Evolutionary conservation across 768 basidiomycete genomes (phyloP).

Genomic region (Calvatia gigantea): DNA sequence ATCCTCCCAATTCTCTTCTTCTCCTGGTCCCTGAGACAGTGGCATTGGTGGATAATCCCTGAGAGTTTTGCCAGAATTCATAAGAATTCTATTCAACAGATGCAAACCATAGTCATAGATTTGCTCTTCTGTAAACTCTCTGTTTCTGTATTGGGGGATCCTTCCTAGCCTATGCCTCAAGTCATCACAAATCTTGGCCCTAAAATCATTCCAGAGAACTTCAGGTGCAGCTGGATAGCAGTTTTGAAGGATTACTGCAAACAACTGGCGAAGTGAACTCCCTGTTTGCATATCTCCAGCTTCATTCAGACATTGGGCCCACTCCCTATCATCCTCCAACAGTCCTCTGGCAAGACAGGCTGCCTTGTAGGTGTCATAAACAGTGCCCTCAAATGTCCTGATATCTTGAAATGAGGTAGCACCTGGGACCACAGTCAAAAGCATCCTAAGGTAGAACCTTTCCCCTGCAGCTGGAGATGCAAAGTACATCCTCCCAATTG

Average conservation of each 20-base stretch:
- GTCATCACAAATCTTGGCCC: slow-evolving; percentile 38
- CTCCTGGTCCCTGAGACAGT: slow-evolving; percentile 5
- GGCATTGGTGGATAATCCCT: slow-evolving; percentile 36
- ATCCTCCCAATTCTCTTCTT: slow-evolving; percentile 25
- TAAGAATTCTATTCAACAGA: too few species aligned
- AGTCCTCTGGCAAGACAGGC: slow-evolving; percentile 41
- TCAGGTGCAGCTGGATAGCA: slow-evolving; percentile 27
- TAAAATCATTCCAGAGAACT: slow-evolving; percentile 34
- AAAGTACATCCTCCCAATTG: slow-evolving; percentile 40
- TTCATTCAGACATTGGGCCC: slow-evolving; percentile 34
- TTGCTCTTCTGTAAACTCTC: slow-evolving; percentile 21
- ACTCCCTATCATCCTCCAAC: slow-evolving; percentile 47
- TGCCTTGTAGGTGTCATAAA: slow-evolving; percentile 28
- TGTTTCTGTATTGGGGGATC: slow-evolving; percentile 12
- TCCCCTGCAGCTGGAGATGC: slow-evolving; percentile 33
- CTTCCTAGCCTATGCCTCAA: slow-evolving; percentile 15
- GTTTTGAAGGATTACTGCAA: slow-evolving; percentile 33
- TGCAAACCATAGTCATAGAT: slow-evolving; percentile 40
- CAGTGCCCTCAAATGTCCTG: slow-evolving; percentile 13
- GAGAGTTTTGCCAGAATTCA: too few species aligned
- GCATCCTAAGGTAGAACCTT: slow-evolving; percentile 36
- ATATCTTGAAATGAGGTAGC: slow-evolving; percentile 25
- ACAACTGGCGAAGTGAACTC: slow-evolving; percentile 29
- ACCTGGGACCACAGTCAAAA: slow-evolving; percentile 37
- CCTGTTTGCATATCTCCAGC: slow-evolving; percentile 38